Conservation (phyloP, 345 rosid species). For the Corchorus olitorius region DNA sequence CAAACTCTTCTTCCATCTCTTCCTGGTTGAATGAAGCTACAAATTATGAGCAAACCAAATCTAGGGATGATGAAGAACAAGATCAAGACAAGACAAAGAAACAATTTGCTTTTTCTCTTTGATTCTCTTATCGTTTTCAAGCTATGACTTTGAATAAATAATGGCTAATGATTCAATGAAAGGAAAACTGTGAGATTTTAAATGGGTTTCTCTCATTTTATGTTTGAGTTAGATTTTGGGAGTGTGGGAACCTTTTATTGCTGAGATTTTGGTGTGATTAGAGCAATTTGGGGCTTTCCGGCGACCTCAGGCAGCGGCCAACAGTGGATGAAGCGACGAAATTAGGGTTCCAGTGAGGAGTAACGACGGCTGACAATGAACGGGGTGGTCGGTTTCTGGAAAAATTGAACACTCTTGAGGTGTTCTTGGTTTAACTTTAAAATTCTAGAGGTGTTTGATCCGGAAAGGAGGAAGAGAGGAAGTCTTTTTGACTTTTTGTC, state of each 20-base stretch:
- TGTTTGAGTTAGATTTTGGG: not conserved
- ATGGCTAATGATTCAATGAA: too few relatives aligned
- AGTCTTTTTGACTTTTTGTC: too few relatives aligned
- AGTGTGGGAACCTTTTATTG: not conserved
- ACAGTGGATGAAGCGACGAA: too few relatives aligned
- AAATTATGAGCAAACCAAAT: conserved; percentile 38
- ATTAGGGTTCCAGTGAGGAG: too few relatives aligned
- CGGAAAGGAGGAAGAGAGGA: too few relatives aligned
- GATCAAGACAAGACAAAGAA: conserved; percentile 70
- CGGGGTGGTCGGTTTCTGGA: too few relatives aligned
- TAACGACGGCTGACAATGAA: too few relatives aligned
- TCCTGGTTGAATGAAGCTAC: conserved; percentile 75
- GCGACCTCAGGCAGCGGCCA: too few relatives aligned
- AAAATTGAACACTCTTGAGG: too few relatives aligned
- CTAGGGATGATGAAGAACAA: conserved; percentile 44
- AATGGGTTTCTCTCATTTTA: conserved; percentile 1
- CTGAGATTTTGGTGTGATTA: not conserved
- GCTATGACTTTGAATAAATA: not conserved
- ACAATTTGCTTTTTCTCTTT: conserved; percentile 59
- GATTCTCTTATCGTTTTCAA: not conserved
- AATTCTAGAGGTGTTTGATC: too few relatives aligned
- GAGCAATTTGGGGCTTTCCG: too few relatives aligned
- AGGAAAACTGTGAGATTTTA: not conserved
- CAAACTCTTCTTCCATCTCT: conserved; percentile 84
- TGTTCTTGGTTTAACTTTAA: too few relatives aligned